phyloP scores from a whole-genome alignment of 331 rosid genomes.

The Rhamnella rubrinervis region DNA sequence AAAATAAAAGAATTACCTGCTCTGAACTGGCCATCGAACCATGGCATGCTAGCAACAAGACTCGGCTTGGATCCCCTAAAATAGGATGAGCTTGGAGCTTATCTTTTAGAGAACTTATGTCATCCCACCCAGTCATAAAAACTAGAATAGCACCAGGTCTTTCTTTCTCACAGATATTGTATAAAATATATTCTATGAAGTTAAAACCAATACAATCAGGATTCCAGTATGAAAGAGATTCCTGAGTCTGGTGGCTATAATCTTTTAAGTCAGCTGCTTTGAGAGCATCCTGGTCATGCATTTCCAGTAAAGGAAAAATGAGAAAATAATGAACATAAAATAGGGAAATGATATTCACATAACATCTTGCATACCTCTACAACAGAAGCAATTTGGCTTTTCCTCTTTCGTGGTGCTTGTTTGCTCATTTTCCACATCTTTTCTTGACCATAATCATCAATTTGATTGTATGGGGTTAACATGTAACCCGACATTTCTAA shows the following conservation, averaged over 20 bases:
- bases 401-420: slow-evolving; percentile 93
- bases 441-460: slow-evolving; percentile 96
- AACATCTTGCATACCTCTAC: slow-evolving; percentile 63
- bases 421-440: slow-evolving; percentile 88
- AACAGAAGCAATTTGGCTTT: slow-evolving; percentile 85
- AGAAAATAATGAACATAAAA: slow-evolving; percentile 16
- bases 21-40: slow-evolving; percentile 97
- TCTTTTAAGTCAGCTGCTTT: slow-evolving; percentile 66
- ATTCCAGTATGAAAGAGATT: slow-evolving; percentile 89
- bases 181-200: slow-evolving; percentile 74
- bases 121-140: slow-evolving; percentile 99
- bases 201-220: slow-evolving; percentile 88
- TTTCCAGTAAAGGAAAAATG: slow-evolving; percentile 3
- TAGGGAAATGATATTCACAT: slow-evolving; percentile 9
- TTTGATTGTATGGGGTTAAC: slow-evolving; percentile 81
- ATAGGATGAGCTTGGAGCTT: slow-evolving; percentile 67
- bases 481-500: slow-evolving; percentile 75
- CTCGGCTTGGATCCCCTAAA: slow-evolving; percentile 71
- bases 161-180: slow-evolving; percentile 76
- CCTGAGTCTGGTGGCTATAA: slow-evolving; percentile 67
- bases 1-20: slow-evolving; percentile 56
- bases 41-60: slow-evolving; percentile 82
- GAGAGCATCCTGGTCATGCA: slow-evolving; percentile 73
- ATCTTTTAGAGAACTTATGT: slow-evolving; percentile 80
- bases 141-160: slow-evolving; percentile 86